Evolutionary conservation across 805 yeast species (phyloP).

Genomic region (Sungouiella blattae): DNA sequence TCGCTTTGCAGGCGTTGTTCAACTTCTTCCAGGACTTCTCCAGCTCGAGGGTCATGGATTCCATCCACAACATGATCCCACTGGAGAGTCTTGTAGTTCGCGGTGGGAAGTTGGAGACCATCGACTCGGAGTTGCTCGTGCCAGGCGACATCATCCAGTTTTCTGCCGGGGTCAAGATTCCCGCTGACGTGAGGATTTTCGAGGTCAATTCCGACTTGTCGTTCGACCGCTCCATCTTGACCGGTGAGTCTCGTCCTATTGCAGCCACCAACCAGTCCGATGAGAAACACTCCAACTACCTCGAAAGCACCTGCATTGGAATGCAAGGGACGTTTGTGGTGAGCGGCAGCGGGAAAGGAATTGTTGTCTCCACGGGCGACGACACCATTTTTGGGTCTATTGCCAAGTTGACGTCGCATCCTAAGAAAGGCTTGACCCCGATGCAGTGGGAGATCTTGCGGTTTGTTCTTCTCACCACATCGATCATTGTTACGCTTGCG

Average conservation of each 20-base stretch:
- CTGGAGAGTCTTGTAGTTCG: slow-evolving; percentile 33
- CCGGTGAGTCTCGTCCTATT: slow-evolving; percentile 47
- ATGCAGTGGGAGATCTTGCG: slow-evolving; percentile 39
- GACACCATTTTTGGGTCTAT: slow-evolving; percentile 45
- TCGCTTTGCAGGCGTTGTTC: slow-evolving; percentile 40
- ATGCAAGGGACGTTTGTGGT: slow-evolving; percentile 45
- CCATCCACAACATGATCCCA: slow-evolving; percentile 44
- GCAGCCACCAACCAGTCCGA: slow-evolving; percentile 26
- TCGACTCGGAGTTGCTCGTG: too few species aligned
- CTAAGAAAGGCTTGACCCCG: slow-evolving; percentile 40
- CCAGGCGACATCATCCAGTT: slow-evolving; percentile 45
- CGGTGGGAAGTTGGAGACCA: slow-evolving; percentile 23
- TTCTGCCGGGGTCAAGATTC: slow-evolving; percentile 38
- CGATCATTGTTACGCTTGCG: slow-evolving; percentile 21
- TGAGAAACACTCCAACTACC: slow-evolving; percentile 31
- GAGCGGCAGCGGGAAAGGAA: slow-evolving; percentile 41
- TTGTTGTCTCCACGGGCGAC: slow-evolving; percentile 44
- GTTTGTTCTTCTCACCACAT: slow-evolving; percentile 26
- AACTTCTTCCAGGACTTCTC: slow-evolving; percentile 48
- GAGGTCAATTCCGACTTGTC: slow-evolving; percentile 34
- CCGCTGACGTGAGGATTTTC: slow-evolving; percentile 46
- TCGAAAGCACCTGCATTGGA: slow-evolving; percentile 42
- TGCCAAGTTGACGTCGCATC: slow-evolving; percentile 39
- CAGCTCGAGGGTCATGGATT: slow-evolving; percentile 45
- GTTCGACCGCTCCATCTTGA: slow-evolving; percentile 45